Base-by-base conservation (phyloP, 176 grass and related monocot genomes). In the Pontederia crassipes region DNA sequence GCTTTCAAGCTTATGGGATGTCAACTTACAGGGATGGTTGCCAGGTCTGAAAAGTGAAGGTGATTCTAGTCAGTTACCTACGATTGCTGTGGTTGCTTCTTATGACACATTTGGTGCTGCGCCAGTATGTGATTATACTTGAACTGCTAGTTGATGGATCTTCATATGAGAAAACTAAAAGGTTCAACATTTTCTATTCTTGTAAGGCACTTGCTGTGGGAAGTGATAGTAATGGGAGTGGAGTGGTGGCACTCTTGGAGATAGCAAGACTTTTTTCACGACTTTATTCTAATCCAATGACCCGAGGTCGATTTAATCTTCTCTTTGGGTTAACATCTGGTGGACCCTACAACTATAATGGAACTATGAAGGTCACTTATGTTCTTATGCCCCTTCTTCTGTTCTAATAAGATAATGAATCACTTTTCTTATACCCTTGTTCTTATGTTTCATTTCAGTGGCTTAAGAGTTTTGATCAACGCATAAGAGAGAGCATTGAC, bases 51-150 rank as follows among this genome's bases (percentile, higher is more conserved):
- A 89, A 83, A 82, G 82, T 80, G 93, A 98, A 35, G 87, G 84
- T 8, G 82, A 95, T 45, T 74, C 74, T 13, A 83, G 85, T 73
- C 87, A 98, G 68, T 88, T 98, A 59, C 87, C 87, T 24, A 97
- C 93, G n/a, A 91, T 97, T 67, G 93, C 93, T 68, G 85, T 92
- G 72, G 93, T 98, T 83, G 84, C 93, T 72, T 86, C 86, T 54
- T 98, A 98, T 81, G 93, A 98, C 74, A 98, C 93, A 59, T 98
- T 98, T 64, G 84, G 93, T 71, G 79, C 93, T 81, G 93, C 82
- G 35, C 93, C 93, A 51, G 93, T 98, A 98, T 68, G 79, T 51
- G 15, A 28, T 32, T 74, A 47, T 73, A 20, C 57, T 11, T 12
- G 48, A 54, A 64, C 54, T 69, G 54, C n/a, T 58, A 16, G 52